These are phyloP conservation scores for Hymenoscyphus albidus DNA, from an alignment of 2,329 filamentous ascomycete genomes.

Conservation along the genomic window DNA sequence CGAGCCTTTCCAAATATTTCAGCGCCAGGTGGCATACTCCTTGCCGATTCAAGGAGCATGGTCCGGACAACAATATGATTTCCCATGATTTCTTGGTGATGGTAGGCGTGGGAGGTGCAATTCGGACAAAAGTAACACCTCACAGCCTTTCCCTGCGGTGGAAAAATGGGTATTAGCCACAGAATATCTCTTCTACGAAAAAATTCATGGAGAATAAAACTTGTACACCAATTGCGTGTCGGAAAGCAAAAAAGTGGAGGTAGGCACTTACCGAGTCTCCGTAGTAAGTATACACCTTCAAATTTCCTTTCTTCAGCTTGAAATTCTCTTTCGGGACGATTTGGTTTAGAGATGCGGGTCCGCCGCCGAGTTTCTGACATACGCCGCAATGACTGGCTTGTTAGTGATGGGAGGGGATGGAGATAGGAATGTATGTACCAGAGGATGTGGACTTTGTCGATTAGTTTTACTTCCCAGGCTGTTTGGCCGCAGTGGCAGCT, in stretches of 20 bases:
- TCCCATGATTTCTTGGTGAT: conserved; percentile 50
- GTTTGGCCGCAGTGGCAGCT: conserved; percentile 53
- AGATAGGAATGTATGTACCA: conserved; percentile 24
- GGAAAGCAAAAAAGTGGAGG: not conserved
- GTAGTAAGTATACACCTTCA: conserved; percentile 52
- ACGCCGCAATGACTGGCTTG: conserved; percentile 50
- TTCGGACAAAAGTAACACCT: conserved; percentile 55
- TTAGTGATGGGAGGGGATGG: not conserved
- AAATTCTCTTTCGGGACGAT: conserved; percentile 38
- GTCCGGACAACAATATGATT: conserved; percentile 52
- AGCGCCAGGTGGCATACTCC: conserved; percentile 46
- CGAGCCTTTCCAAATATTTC: conserved; percentile 54
- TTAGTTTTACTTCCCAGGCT: conserved; percentile 48
- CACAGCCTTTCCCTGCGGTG: conserved; percentile 45
- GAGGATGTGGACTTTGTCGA: conserved; percentile 42
- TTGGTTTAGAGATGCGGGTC: conserved; percentile 57
- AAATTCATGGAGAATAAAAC: too few relatives aligned
- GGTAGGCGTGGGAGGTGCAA: conserved; percentile 51
- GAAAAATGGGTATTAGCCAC: not conserved
- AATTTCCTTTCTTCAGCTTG: conserved; percentile 48
- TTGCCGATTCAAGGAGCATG: conserved; percentile 43
- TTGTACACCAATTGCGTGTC: too few relatives aligned
- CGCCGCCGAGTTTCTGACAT: conserved; percentile 64
- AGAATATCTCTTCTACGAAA: too few relatives aligned
- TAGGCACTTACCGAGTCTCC: conserved; percentile 46